Evolutionary conservation across 768 basidiomycete species (phyloP).

Genomic region (Rhizopogon vulgaris): DNA sequence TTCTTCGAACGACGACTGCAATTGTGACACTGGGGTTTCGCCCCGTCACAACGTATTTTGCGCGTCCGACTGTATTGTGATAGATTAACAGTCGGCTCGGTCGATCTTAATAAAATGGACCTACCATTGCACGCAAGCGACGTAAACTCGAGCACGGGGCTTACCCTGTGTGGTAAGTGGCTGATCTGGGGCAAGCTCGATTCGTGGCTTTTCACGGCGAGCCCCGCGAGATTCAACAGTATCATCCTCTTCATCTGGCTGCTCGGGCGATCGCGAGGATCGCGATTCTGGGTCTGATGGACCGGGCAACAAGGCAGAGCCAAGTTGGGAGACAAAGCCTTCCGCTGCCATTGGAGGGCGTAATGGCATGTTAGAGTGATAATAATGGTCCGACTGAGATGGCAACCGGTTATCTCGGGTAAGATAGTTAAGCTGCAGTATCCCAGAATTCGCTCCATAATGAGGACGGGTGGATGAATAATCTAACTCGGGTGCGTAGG

Average conservation of each 20-base stretch:
- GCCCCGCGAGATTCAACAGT: constrained; percentile 25
- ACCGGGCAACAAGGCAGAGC: constrained; percentile 2
- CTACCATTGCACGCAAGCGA: constrained; percentile 76
- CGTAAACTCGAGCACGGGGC: constrained; percentile 66
- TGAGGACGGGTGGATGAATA: constrained; percentile 2
- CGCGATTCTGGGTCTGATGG: constrained; percentile 4
- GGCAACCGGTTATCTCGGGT: constrained; percentile 4
- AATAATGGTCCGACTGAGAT: constrained; percentile 2
- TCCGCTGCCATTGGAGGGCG: neutral
- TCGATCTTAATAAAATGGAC: constrained; percentile 9
- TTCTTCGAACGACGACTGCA: constrained; percentile 49
- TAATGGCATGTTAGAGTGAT: neutral
- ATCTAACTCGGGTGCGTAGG: constrained; percentile 2
- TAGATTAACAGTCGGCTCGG: constrained; percentile 5
- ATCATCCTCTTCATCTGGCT: constrained; percentile 1
- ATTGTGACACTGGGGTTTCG: constrained; percentile 71
- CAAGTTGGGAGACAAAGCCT: constrained; percentile 7
- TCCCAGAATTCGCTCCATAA: constrained; percentile 1
- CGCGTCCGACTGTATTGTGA: constrained; percentile 51
- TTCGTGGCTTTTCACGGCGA: constrained; percentile 50
- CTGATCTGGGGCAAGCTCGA: constrained; percentile 69
- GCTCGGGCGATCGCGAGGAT: constrained; percentile 2
- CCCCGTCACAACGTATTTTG: constrained; percentile 81
- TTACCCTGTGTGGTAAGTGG: constrained; percentile 81
- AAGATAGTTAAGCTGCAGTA: neutral